Evolutionary conservation across 805 yeast species (phyloP).

Genomic region (Metschnikowia baotianmanensis): DNA sequence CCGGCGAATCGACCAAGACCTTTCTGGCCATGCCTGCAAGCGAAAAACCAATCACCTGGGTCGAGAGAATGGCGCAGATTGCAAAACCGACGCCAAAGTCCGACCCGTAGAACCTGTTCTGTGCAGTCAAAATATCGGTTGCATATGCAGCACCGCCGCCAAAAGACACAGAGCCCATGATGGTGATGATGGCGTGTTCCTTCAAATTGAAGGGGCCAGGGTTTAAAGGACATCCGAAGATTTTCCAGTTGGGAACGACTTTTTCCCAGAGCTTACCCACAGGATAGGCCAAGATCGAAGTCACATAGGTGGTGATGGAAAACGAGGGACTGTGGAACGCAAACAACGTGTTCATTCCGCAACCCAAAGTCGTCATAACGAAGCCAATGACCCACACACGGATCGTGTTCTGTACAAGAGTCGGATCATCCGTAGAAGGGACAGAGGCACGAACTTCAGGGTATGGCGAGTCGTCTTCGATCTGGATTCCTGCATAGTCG

Average conservation of each 20-base stretch:
- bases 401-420: conserved; percentile 49
- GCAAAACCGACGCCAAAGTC: conserved; percentile 54
- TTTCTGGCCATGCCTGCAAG: conserved; percentile 62
- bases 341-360: conserved; percentile 59
- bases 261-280: conserved; percentile 51
- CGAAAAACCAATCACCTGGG: conserved; percentile 67
- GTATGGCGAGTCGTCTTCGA: conserved; percentile 44
- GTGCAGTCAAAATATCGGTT: conserved; percentile 54
- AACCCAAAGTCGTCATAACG: conserved; percentile 52
- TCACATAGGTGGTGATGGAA: conserved; percentile 48
- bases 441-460: conserved; percentile 67
- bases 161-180: conserved; percentile 48
- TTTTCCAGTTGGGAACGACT: conserved; percentile 33
- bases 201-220: conserved; percentile 63
- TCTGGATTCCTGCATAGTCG: conserved; percentile 18
- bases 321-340: conserved; percentile 56
- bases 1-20: conserved; percentile 59
- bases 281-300: conserved; percentile 61
- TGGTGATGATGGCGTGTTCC: conserved; percentile 56
- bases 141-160: conserved; percentile 51
- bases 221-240: conserved; percentile 41
- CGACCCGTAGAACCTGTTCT: conserved; percentile 45
- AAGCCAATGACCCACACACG: conserved; percentile 54
- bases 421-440: conserved; percentile 50
- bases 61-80: conserved; percentile 49